Conservation (phyloP, 1,284 basidiomycete genomes). For the Irpex rosettiformis region DNA sequence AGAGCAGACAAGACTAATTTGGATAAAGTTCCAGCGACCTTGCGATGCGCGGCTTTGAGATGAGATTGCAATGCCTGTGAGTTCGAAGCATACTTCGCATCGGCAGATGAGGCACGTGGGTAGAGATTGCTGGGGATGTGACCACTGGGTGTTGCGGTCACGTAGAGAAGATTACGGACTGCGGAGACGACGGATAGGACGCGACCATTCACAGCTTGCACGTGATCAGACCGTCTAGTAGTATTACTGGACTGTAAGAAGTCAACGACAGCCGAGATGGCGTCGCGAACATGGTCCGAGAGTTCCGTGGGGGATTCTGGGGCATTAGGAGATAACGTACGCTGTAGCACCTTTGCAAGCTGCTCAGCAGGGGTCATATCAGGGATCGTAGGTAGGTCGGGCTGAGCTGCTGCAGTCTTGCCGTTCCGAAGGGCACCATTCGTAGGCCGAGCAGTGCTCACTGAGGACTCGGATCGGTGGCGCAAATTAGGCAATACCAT, state of each 20-base stretch:
- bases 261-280: constrained; percentile 64
- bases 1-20: constrained; percentile 74
- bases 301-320: constrained; percentile 59
- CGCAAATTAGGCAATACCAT: constrained; percentile 52
- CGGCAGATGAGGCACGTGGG: constrained; percentile 42
- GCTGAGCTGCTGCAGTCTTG: constrained; percentile 14
- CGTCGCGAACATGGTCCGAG: constrained; percentile 50
- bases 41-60: constrained; percentile 70
- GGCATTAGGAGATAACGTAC: constrained; percentile 51
- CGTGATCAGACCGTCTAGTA: constrained; percentile 46
- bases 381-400: constrained; percentile 12
- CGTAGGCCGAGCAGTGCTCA: constrained; percentile 14
- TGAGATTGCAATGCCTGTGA: constrained; percentile 48
- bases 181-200: constrained; percentile 65
- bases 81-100: constrained; percentile 38
- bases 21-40: constrained; percentile 76
- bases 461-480: constrained; percentile 25
- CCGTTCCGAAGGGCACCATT: constrained; percentile 16
- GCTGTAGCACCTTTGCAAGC: constrained; percentile 62
- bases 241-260: constrained; percentile 45
- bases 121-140: constrained; percentile 59
- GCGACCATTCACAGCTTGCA: constrained; percentile 55
- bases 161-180: constrained; percentile 72
- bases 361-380: constrained; percentile 66
- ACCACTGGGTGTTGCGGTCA: constrained; percentile 58